Evolutionary conservation across 768 basidiomycete species (phyloP), one percentile per base, ranked within the genome.

Genomic region (Xanthoconium stramineum): DNA sequence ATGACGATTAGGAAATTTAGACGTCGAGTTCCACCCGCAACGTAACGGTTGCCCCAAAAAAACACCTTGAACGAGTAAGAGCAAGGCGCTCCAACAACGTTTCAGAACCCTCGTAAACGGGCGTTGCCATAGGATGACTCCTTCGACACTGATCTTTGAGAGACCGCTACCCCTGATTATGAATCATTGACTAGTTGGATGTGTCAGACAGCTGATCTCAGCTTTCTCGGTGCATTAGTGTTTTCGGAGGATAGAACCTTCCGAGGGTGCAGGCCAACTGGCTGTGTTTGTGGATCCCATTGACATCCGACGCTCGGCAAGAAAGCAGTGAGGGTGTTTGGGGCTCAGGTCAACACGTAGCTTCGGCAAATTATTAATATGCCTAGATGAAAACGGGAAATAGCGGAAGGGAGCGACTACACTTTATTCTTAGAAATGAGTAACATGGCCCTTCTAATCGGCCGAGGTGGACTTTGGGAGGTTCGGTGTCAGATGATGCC

Each of bases 281-380:
- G 61, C 63, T 60, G 64, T 65, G 61, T 40, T 19, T 10, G n/a
- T 53, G 45, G 50, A 29, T 47, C 51, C 4, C 24, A 24, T 24
- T 24, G 24, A 24, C 40, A 53, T 44, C 57, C 44, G 48, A 47
- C 19, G 39, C 6, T 65, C 53, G 64, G 64, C 57, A 47, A 49
- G 6, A 39, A 38, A 47, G n/a, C 36, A 40, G 10, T 47, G 39
- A 57, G 17, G 33, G 13, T 7, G 33, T 32, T 6, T 4, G 24
- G 24, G 24, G 38, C 10, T 38, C 30, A 50, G 33, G 15, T 28
- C 43, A 49, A 39, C 52, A 49, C 47, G 33, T 49, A 28, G 9
- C 19, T 33, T 24, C 52, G 35, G 56, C 45, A n/a, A 42, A 32
- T 44, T 40, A 17, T 29, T 33, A 3, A n/a, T 35, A 44, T 24